These are phyloP conservation scores for Perkinsus olseni DNA, from an alignment of 169 alveolate genomes.

Conservation along the genomic window DNA sequence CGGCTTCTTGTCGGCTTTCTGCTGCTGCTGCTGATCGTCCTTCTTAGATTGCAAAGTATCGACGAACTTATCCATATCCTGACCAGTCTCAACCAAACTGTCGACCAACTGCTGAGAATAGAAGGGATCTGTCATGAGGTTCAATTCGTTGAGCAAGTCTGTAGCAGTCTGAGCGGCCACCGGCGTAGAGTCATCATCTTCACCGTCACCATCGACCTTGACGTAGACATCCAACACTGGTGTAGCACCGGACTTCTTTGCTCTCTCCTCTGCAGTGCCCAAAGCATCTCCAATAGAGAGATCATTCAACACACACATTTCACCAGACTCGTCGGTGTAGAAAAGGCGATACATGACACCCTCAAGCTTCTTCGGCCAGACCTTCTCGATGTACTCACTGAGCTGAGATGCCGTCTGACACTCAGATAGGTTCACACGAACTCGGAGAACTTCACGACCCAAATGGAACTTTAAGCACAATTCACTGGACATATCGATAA, in stretches of 20 bases:
- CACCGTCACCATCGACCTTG: neutral
- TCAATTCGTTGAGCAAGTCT: neutral
- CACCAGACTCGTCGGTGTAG: neutral
- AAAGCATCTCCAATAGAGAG: neutral
- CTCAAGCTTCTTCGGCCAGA: neutral
- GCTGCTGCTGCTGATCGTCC: neutral
- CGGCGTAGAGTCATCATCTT: neutral
- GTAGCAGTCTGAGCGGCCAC: neutral
- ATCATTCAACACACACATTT: neutral
- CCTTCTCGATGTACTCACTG: neutral
- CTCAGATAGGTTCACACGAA: neutral
- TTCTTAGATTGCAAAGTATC: neutral
- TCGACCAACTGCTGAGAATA: neutral
- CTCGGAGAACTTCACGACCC: neutral
- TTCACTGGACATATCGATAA: neutral
- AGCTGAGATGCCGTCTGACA: neutral
- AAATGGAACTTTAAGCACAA: neutral
- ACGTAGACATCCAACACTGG: neutral
- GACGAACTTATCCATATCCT: neutral
- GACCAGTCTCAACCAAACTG: neutral
- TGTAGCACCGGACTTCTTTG: neutral
- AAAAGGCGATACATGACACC: neutral
- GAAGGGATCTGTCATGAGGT: neutral
- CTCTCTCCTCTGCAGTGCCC: neutral
- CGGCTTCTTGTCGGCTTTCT: neutral